Evolutionary conservation across 768 basidiomycete genomes (phyloP).

Genomic region (Nidula microcarpa): DNA sequence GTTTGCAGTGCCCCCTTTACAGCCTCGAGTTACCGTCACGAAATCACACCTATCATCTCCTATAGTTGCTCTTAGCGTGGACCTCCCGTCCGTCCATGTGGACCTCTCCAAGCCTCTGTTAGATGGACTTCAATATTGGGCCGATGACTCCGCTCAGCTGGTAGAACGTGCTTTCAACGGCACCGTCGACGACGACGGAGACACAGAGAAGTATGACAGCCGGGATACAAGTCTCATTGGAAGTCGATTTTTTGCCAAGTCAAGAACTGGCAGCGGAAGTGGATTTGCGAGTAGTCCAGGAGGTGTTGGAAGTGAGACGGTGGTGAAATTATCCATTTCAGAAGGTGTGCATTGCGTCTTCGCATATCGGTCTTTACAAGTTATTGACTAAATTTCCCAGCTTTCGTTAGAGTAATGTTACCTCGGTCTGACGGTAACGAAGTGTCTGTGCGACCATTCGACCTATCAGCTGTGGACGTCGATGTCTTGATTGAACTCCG

Average conservation of each 20-base stretch:
- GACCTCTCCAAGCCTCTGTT: slow-evolving; percentile 61
- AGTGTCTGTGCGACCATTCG: slow-evolving; percentile 5
- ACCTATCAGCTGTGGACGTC: slow-evolving; percentile 49
- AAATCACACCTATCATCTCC: slow-evolving; percentile 15
- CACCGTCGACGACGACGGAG: slow-evolving; percentile 20
- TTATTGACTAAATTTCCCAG: no score
- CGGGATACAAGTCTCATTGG: slow-evolving; percentile 70
- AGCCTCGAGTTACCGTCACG: slow-evolving; percentile 31
- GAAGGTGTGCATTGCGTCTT: no score
- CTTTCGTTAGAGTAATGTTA: slow-evolving; percentile 14
- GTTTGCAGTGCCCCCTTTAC: slow-evolving; percentile 19
- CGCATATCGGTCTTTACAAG: no score
- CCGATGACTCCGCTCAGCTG: slow-evolving; percentile 81
- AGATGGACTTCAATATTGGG: slow-evolving; percentile 83
- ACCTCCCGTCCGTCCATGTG: slow-evolving; percentile 63
- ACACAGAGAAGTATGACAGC: slow-evolving; percentile 31
- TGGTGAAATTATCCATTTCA: slow-evolving; percentile 45
- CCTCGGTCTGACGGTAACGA: slow-evolving; percentile 6
- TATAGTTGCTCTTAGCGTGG: slow-evolving; percentile 22
- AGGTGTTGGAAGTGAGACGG: slow-evolving; percentile 29
- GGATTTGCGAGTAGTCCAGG: slow-evolving; percentile 21
- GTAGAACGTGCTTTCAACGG: slow-evolving; percentile 54
- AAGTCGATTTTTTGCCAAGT: slow-evolving; percentile 70
- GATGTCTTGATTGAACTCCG: slow-evolving; percentile 64
- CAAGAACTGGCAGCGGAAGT: slow-evolving; percentile 42